phyloP scores from a whole-genome alignment of 2,329 filamentous ascomycete species.

The Pyrenophora teres region DNA sequence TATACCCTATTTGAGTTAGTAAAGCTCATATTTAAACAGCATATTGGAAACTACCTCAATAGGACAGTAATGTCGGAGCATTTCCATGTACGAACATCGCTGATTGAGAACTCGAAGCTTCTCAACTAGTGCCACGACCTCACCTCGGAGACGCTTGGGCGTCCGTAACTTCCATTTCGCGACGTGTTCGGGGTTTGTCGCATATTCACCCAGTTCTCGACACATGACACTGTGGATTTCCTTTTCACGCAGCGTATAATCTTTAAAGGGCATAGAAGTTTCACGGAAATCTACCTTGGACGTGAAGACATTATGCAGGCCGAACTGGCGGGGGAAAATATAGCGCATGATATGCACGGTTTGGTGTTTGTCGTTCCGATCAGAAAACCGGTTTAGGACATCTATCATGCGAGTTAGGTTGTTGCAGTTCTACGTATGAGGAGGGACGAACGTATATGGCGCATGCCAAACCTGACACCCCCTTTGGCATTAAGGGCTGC shows the following conservation, averaged over 20 bases:
- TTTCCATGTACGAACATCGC: conserved; percentile 76
- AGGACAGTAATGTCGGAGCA: conserved; percentile 86
- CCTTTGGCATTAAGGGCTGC: conserved; percentile 72
- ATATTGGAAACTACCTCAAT: conserved; percentile 25
- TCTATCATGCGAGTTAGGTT: conserved; percentile 58
- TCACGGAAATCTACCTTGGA: conserved; percentile 66
- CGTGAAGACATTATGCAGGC: conserved; percentile 89
- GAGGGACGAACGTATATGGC: conserved; percentile 72
- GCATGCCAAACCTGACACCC: conserved; percentile 72
- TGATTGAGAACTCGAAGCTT: conserved; percentile 72
- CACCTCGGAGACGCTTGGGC: conserved; percentile 72
- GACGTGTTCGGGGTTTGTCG: conserved; percentile 22
- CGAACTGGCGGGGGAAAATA: conserved; percentile 90
- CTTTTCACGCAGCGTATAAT: conserved; percentile 83
- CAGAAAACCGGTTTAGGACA: conserved; percentile 73
- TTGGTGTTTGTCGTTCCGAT: conserved; percentile 55
- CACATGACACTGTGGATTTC: conserved; percentile 64
- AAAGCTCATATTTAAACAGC: background rate
- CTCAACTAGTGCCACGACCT: conserved; percentile 62
- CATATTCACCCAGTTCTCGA: conserved; percentile 21
- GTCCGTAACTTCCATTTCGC: conserved; percentile 48
- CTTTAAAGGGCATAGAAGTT: conserved; percentile 75
- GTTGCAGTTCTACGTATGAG: background rate
- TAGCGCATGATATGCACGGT: conserved; percentile 83
- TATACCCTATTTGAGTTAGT: conserved; percentile 31